A percentile compares a stretch with the other conserved stretches of the same genome.
Evolutionary conservation across 2,329 filamentous ascomycete species (phyloP).

Genomic region (Xylaria polymorpha): DNA sequence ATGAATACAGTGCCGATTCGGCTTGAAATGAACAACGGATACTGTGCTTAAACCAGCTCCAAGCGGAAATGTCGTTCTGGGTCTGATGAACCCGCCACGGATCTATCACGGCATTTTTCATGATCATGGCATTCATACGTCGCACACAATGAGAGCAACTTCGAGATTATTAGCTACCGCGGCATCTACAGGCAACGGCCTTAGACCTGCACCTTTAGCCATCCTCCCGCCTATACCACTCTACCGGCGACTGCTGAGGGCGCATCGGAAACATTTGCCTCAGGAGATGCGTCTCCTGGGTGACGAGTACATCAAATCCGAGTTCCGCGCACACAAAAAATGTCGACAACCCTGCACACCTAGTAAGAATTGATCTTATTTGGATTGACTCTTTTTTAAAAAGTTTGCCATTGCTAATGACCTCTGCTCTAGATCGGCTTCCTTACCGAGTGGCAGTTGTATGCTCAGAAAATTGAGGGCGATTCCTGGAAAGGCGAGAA

Average conservation of each 20-base stretch:
- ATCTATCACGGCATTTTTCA: constrained; percentile 16
- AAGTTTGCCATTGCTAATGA: neutral
- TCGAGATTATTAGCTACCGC: constrained; percentile 45
- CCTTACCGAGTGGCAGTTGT: constrained; percentile 94
- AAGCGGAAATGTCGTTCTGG: constrained; percentile 2
- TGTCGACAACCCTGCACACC: constrained; percentile 90
- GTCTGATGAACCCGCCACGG: constrained; percentile 11
- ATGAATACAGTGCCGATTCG: constrained; percentile 6
- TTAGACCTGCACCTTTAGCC: constrained; percentile 61
- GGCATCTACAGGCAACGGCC: constrained; percentile 43
- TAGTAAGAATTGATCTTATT: constrained; percentile 66
- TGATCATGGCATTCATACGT: constrained; percentile 12
- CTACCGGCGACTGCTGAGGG: constrained; percentile 87
- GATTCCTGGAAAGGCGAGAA: constrained; percentile 86
- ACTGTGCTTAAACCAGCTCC: constrained; percentile 13
- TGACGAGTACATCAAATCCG: constrained; percentile 91
- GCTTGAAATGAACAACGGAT: neutral
- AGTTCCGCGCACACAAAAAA: constrained; percentile 86
- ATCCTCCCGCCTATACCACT: constrained; percentile 88
- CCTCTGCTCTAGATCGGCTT: constrained; percentile 81
- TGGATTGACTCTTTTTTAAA: neutral
- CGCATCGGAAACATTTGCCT: constrained; percentile 83
- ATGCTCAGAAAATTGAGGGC: constrained; percentile 91
- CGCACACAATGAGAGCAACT: constrained; percentile 43
- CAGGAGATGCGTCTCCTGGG: constrained; percentile 82